phyloP scores from a whole-genome alignment of 2,329 filamentous ascomycete species.

The Stenocarpella maydis region DNA sequence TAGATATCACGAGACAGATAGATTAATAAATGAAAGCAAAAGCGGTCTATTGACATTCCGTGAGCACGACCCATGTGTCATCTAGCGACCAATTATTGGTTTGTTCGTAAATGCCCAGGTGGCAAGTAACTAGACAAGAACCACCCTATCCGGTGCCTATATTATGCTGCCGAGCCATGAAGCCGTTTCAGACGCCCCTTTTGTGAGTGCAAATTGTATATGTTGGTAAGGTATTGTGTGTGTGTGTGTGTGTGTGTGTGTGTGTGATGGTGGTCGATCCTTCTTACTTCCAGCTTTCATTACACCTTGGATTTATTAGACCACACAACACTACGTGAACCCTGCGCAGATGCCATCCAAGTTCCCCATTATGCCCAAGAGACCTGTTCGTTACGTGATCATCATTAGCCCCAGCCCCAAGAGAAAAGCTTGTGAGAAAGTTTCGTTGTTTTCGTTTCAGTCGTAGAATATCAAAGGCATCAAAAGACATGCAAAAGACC shows the following conservation, averaged over 20 bases:
- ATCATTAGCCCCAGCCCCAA: slow-evolving; percentile 24
- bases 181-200: slow-evolving; percentile 6
- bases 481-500: neutral
- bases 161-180: neutral
- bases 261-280: neutral
- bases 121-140: neutral
- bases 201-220: neutral
- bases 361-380: slow-evolving; percentile 16
- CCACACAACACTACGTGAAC: neutral
- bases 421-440: neutral
- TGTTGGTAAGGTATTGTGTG: neutral
- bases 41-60: slow-evolving; percentile 1
- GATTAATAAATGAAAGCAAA: neutral
- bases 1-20: neutral
- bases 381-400: slow-evolving; percentile 18
- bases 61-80: neutral
- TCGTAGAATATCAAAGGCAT: neutral
- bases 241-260: too few species aligned
- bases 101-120: neutral
- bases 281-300: neutral
- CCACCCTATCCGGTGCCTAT: neutral
- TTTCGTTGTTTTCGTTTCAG: slow-evolving; percentile 6
- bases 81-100: neutral
- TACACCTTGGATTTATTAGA: neutral
- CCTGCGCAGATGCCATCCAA: neutral